phyloP scores from a whole-genome alignment of 2,329 filamentous ascomycete genomes.

The Fusarium coicis region DNA sequence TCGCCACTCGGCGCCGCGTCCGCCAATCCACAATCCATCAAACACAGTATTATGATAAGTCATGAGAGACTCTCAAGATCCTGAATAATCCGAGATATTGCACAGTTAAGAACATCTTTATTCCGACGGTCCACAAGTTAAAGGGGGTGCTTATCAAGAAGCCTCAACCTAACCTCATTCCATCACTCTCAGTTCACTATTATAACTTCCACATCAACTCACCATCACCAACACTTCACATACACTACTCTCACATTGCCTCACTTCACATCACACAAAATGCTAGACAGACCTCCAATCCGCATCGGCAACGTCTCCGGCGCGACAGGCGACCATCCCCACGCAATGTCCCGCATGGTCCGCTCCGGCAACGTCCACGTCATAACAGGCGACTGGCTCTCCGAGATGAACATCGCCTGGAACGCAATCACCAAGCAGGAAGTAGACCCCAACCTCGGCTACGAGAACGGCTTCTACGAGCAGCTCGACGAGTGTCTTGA shows the following conservation, averaged over 20 bases:
- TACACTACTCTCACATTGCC: not conserved
- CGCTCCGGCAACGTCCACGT: conserved; percentile 48
- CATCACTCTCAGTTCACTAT: not conserved
- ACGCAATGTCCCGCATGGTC: conserved; percentile 49
- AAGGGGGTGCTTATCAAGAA: not conserved
- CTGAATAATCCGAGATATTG: not conserved
- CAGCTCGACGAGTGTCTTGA: conserved; percentile 57
- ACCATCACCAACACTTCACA: not conserved
- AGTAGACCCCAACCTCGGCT: conserved; percentile 48
- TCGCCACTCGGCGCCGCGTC: conserved; percentile 22
- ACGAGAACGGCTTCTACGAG: conserved; percentile 52
- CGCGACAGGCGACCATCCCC: conserved; percentile 49
- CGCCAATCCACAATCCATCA: conserved; percentile 7
- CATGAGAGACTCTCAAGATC: conserved; percentile 5
- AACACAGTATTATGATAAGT: not conserved
- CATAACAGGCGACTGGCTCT: conserved; percentile 55
- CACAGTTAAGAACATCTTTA: not conserved
- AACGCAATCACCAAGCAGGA: conserved; percentile 50
- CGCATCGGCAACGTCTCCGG: conserved; percentile 51
- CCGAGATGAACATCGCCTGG: conserved; percentile 63
- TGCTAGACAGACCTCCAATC: conserved; percentile 45
- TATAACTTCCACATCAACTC: not conserved
- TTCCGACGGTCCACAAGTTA: not conserved
- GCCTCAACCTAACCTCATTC: not conserved
- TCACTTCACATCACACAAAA: conserved; percentile 1